Evolutionary conservation across 2,329 filamentous ascomycete species (phyloP), one percentile per base, ranked within the genome.

Genomic region (Pseudogymnoascus sp.): DNA sequence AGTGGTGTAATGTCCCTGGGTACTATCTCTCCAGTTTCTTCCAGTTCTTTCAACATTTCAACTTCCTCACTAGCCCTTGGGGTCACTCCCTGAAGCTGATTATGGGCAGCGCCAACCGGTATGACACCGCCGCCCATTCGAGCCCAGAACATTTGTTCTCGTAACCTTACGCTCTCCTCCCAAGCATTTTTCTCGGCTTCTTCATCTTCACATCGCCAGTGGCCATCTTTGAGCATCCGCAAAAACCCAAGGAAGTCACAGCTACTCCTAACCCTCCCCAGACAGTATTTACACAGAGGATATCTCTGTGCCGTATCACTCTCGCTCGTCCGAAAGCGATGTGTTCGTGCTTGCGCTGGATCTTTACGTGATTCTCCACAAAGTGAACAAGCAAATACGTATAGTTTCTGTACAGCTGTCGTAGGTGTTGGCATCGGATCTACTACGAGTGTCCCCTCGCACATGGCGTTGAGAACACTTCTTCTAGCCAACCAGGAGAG

Each of bases 141-240:
- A 58, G 90, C 86, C 94, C 94, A 99, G 72, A 99, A 99, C 89
- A 99, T 96, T 67, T 93, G 87, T 73, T 99, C 94, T 58, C 94
- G 82, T 57, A 97, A 75, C 30, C 88, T 85, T 9, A 97, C 89
- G 62, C 91, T 91, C 77, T 99, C 94, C 71, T 97, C 93, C 94
- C 94, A 99, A 0, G 92, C 91, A 28, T 86, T 84, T 70, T 89
- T 90, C 74, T 95, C 90, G 35, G 92, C 89, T 58, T 94, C 90
- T 38, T 88, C 84, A 61, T 89, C 89, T 54, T 92, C 89, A 11
- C 88, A 87, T 58, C 90, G 86, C 86, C 94, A 94, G 69, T 96
- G 89, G 2, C 94, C 94, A 68, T 97, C 93, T 67, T 93, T 90
- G 62, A 97, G 83, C 75, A 97, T 90, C 50, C 93, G 84, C 61